Percentiles rank a stretch among this genome's conserved stretches.
These are phyloP conservation scores for Capillidium rhysosporum DNA, from an alignment of 371 early-diverging fungal species.

Conservation along the genomic window DNA sequence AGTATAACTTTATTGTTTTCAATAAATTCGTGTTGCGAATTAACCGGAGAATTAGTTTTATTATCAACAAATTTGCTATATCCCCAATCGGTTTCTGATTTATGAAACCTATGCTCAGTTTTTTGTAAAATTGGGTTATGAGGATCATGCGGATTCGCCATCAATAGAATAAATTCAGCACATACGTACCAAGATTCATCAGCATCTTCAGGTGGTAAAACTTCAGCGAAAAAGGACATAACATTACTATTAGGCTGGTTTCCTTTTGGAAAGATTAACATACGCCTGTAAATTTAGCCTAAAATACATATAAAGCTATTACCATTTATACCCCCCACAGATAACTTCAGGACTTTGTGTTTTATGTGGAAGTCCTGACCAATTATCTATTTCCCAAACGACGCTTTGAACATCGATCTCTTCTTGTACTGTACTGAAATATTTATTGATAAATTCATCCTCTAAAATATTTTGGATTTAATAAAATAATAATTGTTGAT, in stretches of 20 bases:
- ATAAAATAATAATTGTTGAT: too few species aligned
- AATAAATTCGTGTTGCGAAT: slow-evolving; percentile 7
- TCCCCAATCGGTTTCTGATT: slow-evolving; percentile 85
- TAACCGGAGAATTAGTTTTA: slow-evolving; percentile 29
- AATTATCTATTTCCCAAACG: slow-evolving; percentile 4
- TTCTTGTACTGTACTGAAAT: too few species aligned
- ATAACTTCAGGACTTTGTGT: neutral
- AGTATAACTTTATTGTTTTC: slow-evolving; percentile 44
- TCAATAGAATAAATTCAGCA: slow-evolving; percentile 61
- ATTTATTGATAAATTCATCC: too few species aligned
- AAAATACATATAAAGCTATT: neutral
- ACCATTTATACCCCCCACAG: slow-evolving; percentile 4
- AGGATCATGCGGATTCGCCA: slow-evolving; percentile 61
- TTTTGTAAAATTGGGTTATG: slow-evolving; percentile 32
- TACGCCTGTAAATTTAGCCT: slow-evolving; percentile 31
- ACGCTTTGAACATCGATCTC: too few species aligned
- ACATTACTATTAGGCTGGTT: slow-evolving; percentile 40
- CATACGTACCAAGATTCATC: slow-evolving; percentile 65
- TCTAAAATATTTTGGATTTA: too few species aligned
- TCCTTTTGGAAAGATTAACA: slow-evolving; percentile 79
- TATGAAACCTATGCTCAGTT: slow-evolving; percentile 67
- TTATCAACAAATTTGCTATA: slow-evolving; percentile 61
- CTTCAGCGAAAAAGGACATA: slow-evolving; percentile 68
- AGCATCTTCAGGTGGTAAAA: slow-evolving; percentile 37
- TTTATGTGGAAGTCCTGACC: neutral